A percentile compares a stretch with the other conserved stretches of the same genome.
Evolutionary conservation across 2,329 filamentous ascomycete genomes (phyloP).

Genomic region (Teratosphaeria zuluensis): DNA sequence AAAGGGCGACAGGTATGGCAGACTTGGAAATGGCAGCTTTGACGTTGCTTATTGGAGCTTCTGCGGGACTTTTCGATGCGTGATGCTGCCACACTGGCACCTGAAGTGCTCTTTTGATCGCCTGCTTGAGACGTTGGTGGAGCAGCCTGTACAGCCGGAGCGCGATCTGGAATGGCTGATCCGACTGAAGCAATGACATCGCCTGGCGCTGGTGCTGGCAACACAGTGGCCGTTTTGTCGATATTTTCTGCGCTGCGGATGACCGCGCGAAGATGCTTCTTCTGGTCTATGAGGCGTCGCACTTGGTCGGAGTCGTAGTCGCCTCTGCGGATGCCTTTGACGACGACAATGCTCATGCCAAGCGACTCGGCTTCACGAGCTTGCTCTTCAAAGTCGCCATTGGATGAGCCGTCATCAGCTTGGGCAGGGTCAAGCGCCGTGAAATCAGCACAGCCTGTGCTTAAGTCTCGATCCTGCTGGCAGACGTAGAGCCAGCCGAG

Average conservation of each 20-base stretch:
- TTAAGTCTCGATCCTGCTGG: conserved; percentile 44
- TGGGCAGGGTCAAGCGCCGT: not conserved
- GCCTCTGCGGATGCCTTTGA: conserved; percentile 32
- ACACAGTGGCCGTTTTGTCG: not conserved
- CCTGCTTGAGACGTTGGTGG: conserved; percentile 3
- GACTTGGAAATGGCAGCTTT: conserved; percentile 34
- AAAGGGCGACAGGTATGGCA: conserved; percentile 44
- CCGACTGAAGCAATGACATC: conserved; percentile 20
- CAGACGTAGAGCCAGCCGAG: conserved; percentile 69
- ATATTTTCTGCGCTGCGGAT: conserved; percentile 12
- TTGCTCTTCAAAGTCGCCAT: conserved; percentile 11
- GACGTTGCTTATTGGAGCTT: conserved; percentile 1
- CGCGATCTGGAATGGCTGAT: conserved; percentile 3
- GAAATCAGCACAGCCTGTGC: conserved; percentile 1
- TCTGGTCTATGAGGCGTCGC: conserved; percentile 33
- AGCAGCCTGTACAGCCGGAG: not conserved
- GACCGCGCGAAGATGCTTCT: conserved; percentile 23
- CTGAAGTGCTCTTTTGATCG: conserved; percentile 9
- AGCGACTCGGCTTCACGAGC: conserved; percentile 17
- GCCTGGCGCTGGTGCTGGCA: not conserved
- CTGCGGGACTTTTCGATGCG: not conserved
- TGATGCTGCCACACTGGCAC: conserved; percentile 3
- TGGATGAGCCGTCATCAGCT: conserved; percentile 6
- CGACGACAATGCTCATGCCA: conserved; percentile 31
- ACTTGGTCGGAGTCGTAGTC: conserved; percentile 36